Evolutionary conservation across 1,284 basidiomycete species (phyloP).

Genomic region (Baeospora myosura): DNA sequence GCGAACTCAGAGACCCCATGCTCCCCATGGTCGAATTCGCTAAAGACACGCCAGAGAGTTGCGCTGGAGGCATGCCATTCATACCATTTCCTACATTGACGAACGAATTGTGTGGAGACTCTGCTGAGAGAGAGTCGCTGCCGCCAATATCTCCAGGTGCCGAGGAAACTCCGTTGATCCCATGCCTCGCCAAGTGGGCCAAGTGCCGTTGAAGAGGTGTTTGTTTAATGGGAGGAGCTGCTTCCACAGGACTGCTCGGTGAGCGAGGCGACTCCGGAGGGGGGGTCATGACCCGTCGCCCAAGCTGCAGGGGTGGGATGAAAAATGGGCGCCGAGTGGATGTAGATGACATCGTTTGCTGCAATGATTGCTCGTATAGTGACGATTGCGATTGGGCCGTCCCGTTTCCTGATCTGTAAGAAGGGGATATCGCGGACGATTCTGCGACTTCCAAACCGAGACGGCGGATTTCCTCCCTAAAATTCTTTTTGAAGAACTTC

Average conservation of each 20-base stretch:
- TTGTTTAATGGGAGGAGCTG: slow-evolving; percentile 38
- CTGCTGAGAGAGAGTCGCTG: slow-evolving; percentile 53
- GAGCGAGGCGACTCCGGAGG: slow-evolving; percentile 40
- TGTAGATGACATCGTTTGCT: slow-evolving; percentile 34
- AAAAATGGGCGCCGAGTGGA: slow-evolving; percentile 36
- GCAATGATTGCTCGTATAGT: slow-evolving; percentile 37
- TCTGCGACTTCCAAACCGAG: slow-evolving; percentile 43
- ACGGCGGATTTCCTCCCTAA: slow-evolving; percentile 78
- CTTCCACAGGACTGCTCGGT: slow-evolving; percentile 25
- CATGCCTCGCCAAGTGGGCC: slow-evolving; percentile 71
- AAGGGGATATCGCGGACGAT: slow-evolving; percentile 28
- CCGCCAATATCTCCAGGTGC: slow-evolving; percentile 54
- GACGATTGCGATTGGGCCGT: slow-evolving; percentile 30
- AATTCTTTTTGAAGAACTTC: slow-evolving; percentile 86
- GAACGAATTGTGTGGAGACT: slow-evolving; percentile 64
- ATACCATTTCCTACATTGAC: slow-evolving; percentile 53
- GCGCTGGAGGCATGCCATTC: slow-evolving; percentile 27
- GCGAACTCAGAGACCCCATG: slow-evolving; percentile 36
- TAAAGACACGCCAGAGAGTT: slow-evolving; percentile 42
- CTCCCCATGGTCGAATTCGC: slow-evolving; percentile 49
- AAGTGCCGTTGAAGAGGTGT: slow-evolving; percentile 72
- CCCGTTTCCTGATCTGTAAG: slow-evolving; percentile 23
- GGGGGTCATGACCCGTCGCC: slow-evolving; percentile 31
- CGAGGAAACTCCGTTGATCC: slow-evolving; percentile 70
- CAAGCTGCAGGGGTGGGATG: slow-evolving; percentile 43